Evolutionary conservation across 257 asterid species (phyloP).

Genomic region (Solanum ossicruentum): DNA sequence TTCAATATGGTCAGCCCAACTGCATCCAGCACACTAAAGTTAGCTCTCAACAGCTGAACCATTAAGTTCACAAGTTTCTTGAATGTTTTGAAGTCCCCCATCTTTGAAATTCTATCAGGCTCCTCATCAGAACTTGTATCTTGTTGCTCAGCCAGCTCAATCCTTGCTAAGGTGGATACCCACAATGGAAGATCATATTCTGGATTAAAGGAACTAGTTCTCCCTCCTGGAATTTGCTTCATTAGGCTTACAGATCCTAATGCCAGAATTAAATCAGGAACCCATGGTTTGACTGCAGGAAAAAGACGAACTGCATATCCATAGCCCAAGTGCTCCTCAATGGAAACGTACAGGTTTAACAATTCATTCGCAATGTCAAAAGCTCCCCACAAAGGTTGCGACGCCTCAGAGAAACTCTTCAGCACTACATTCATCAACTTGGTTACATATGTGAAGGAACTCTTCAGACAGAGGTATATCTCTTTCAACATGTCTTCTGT

Average conservation of each 20-base stretch:
- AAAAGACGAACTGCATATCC: slow-evolving; percentile 47
- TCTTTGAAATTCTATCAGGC: slow-evolving; percentile 10
- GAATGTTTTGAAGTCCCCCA: slow-evolving; percentile 33
- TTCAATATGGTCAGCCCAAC: slow-evolving; percentile 42
- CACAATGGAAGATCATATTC: slow-evolving; percentile 38
- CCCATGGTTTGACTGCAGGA: slow-evolving; percentile 54
- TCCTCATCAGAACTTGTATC: slow-evolving; percentile 29
- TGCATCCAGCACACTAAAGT: slow-evolving; percentile 50
- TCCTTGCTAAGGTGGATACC: slow-evolving; percentile 44
- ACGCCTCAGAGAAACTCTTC: slow-evolving; percentile 24
- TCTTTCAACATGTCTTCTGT: slow-evolving; percentile 38
- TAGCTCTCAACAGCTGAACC: slow-evolving; percentile 33
- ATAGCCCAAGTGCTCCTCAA: slow-evolving; percentile 60
- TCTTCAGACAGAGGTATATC: slow-evolving; percentile 43
- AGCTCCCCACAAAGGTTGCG: slow-evolving; percentile 20
- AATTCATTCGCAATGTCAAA: slow-evolving; percentile 44
- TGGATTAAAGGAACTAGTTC: slow-evolving; percentile 10
- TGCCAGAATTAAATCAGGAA: slow-evolving; percentile 72
- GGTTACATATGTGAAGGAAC: slow-evolving; percentile 75
- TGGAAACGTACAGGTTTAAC: slow-evolving; percentile 38
- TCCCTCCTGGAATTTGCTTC: slow-evolving; percentile 22
- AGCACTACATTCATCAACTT: slow-evolving; percentile 54
- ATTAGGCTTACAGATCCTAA: slow-evolving; percentile 46
- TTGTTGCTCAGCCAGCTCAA: slow-evolving; percentile 42
- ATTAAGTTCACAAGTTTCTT: slow-evolving; percentile 35